Base-by-base conservation (phyloP, 495 filamentous ascomycete genomes). In the Aspergillus olivimuriae region DNA sequence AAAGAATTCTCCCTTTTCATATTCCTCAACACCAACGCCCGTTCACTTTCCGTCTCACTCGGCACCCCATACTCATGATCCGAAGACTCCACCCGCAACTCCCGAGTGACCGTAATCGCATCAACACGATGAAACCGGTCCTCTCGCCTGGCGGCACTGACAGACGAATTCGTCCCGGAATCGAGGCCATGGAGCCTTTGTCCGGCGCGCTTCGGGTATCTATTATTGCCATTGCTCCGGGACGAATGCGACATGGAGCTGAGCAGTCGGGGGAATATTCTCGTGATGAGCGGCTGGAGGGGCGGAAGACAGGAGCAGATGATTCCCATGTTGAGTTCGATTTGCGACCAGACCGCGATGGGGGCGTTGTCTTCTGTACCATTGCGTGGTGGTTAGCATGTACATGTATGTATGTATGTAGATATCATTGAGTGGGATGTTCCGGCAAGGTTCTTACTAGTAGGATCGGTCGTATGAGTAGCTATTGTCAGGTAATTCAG, bases 281-380 rank as follows among this genome's bases (percentile, higher is more conserved):
- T 18, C 9, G 15, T 39, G 5, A 39, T 8, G 2, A 39, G 16
- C 2, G 36, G 19, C 6, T 39, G 36, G 19, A 39, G 36, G 9
- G 36, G 36, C 11, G 36, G 36, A 12, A 39, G 36, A n/a, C 36
- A 39, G 15, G 36, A 18, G 36, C 36, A 39, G 15, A 39, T 39
- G 36, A 39, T 39, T 2, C 36, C 36, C 36, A 39, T 39, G 36
- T 39, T 39, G 16, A 39, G 16, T 11, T 39, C 36, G 36, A 39
- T 39, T 22, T 39, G 36, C 4, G 36, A 39, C 36, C 36, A 39
- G 16, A 22, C 4, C 16, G 36, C 36, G 19, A 39, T 39, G 15
- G 36, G 36, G 16, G 2, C 36, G 36, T 39, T 39, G 19, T 39
- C 36, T 11, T 28, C 24, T 28, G 11, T 5, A 28, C 24, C n/a